Evolutionary conservation across 257 asterid genomes (phyloP).

Genomic region (Buddleja alternifolia): DNA sequence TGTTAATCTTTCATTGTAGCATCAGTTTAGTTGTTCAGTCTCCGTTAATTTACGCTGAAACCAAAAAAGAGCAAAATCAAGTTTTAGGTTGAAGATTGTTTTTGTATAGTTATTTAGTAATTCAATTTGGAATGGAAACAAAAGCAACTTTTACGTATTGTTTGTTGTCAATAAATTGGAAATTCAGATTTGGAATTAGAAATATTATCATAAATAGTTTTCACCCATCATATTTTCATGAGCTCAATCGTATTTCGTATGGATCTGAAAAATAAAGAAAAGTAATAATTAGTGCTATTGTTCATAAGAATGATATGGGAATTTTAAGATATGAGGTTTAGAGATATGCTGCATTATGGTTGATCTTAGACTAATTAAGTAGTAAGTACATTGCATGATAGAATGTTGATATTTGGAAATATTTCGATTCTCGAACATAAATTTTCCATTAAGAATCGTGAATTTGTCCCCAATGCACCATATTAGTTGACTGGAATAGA

Average conservation of each 20-base stretch:
- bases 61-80: neutral
- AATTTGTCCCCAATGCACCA: neutral
- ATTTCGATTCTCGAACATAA: neutral
- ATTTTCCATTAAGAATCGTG: neutral
- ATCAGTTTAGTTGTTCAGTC: neutral
- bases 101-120: neutral
- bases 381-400: no score
- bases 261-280: neutral
- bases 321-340: constrained; percentile 5
- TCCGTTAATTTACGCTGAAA: neutral
- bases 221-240: neutral
- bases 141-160: neutral
- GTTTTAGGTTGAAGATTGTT: constrained; percentile 1
- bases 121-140: neutral
- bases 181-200: constrained; percentile 2
- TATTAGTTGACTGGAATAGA: neutral
- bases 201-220: neutral
- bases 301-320: neutral
- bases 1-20: neutral
- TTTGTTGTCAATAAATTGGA: neutral
- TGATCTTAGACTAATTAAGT: neutral
- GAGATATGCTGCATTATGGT: neutral
- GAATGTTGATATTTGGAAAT: neutral
- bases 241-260: constrained; percentile 12
- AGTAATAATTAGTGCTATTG: constrained; percentile 1